Percentiles rank a stretch among this genome's conserved stretches.
phyloP scores from a whole-genome alignment of 2,329 filamentous ascomycete genomes.

The Ascomycota sp. region DNA sequence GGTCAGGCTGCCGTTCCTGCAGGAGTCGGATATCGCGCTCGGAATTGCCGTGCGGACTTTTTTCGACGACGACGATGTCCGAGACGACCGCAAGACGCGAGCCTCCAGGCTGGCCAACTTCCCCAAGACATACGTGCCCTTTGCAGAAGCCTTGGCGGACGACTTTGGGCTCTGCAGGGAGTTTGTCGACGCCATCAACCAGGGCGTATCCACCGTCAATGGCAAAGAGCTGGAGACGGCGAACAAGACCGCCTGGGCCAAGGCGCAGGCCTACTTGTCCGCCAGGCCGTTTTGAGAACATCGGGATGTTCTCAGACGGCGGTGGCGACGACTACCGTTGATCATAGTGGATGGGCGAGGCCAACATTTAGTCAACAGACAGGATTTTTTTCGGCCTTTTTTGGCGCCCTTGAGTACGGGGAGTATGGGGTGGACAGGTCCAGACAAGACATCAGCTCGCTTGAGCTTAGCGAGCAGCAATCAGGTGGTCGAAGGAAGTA shows the following conservation, averaged over 20 bases:
- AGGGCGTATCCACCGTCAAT: slow-evolving; percentile 33
- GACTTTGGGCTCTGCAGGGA: slow-evolving; percentile 36
- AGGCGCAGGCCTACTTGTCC: slow-evolving; percentile 32
- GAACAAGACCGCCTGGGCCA: slow-evolving; percentile 32
- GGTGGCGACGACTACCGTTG: too few species aligned
- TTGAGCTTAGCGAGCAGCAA: too few species aligned
- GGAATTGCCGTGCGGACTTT: slow-evolving; percentile 67
- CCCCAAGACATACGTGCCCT: slow-evolving; percentile 33
- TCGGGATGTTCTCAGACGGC: neutral
- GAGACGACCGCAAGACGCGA: slow-evolving; percentile 28
- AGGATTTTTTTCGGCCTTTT: too few species aligned
- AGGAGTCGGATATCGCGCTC: slow-evolving; percentile 53
- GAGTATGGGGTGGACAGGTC: too few species aligned
- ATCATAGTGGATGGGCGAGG: too few species aligned
- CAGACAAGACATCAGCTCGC: too few species aligned
- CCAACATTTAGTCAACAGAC: too few species aligned
- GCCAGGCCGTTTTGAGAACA: slow-evolving; percentile 16
- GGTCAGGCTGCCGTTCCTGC: slow-evolving; percentile 41
- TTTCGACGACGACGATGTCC: slow-evolving; percentile 47
- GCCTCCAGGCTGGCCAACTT: slow-evolving; percentile 27
- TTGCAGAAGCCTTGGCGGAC: slow-evolving; percentile 34
- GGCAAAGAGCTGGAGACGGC: slow-evolving; percentile 22
- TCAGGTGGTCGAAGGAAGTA: too few species aligned
- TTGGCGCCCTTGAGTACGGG: too few species aligned
- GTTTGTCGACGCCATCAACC: slow-evolving; percentile 37